These are phyloP conservation scores for Crithidia expoeki DNA, from an alignment of 208 protist species.

Conservation along the genomic window DNA sequence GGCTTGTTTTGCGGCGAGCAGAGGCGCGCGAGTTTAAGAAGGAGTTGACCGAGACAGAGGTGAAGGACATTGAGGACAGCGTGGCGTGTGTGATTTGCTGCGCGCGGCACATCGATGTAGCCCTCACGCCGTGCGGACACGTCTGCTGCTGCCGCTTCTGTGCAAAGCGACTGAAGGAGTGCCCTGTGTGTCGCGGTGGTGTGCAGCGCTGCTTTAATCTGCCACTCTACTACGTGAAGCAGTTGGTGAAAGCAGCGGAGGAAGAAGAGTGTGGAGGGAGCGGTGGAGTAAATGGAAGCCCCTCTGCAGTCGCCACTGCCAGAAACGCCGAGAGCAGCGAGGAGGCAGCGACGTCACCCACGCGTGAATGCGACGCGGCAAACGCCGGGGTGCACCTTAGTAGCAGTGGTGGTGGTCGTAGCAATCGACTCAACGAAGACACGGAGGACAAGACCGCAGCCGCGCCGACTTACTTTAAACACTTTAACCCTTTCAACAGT, in stretches of 20 bases:
- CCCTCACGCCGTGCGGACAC: slow-evolving; percentile 51
- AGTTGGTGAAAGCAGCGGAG: slow-evolving; percentile 16
- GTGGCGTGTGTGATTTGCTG: slow-evolving; percentile 58
- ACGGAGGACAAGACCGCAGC: background rate
- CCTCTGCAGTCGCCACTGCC: background rate
- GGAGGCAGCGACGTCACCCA: background rate
- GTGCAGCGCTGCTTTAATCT: slow-evolving; percentile 44
- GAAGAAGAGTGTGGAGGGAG: slow-evolving; percentile 7
- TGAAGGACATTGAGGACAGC: slow-evolving; percentile 30
- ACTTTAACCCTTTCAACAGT: background rate
- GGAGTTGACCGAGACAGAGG: slow-evolving; percentile 40
- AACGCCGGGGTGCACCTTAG: background rate
- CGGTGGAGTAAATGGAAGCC: background rate
- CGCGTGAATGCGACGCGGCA: background rate
- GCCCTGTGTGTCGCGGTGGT: slow-evolving; percentile 48
- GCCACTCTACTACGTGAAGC: slow-evolving; percentile 41
- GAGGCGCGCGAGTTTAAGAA: slow-evolving; percentile 37
- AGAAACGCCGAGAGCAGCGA: background rate
- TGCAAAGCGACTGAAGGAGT: slow-evolving; percentile 40
- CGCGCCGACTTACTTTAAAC: background rate
- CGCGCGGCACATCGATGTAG: slow-evolving; percentile 46
- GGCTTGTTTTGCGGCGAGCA: slow-evolving; percentile 26
- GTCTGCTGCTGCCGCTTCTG: slow-evolving; percentile 54
- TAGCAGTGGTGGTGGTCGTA: background rate
- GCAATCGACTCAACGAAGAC: background rate